Evolutionary conservation across 805 yeast species (phyloP).

Genomic region (Saccharomycopsis olivae): DNA sequence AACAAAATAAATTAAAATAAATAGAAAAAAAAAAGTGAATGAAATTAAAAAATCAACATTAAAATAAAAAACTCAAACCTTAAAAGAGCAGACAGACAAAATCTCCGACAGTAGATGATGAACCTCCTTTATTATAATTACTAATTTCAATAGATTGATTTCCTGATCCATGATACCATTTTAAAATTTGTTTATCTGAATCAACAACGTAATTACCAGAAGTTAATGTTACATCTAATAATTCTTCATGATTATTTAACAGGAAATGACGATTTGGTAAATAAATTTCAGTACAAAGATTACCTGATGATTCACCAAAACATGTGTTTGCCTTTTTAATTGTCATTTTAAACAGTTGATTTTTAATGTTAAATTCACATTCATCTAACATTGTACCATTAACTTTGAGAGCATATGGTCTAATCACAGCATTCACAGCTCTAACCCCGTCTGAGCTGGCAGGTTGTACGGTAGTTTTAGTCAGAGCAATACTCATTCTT

Average conservation of each 20-base stretch:
- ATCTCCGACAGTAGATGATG: too few species aligned
- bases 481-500: not conserved
- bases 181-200: conserved; percentile 41
- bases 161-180: conserved; percentile 58
- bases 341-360: conserved; percentile 36
- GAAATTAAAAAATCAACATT: too few species aligned
- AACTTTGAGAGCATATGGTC: conserved; percentile 66
- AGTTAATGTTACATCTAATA: conserved; percentile 37
- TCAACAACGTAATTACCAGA: conserved; percentile 40
- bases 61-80: too few species aligned
- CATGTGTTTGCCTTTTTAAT: conserved; percentile 27
- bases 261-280: conserved; percentile 69
- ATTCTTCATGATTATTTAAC: conserved; percentile 25
- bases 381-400: conserved; percentile 41
- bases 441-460: conserved; percentile 47
- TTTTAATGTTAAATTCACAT: conserved; percentile 49
- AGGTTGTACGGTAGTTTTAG: not conserved
- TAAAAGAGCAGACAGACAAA: too few species aligned
- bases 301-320: conserved; percentile 6
- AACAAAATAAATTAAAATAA: too few species aligned
- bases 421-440: conserved; percentile 59
- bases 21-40: too few species aligned
- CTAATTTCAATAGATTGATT: conserved; percentile 26
- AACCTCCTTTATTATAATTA: not conserved
- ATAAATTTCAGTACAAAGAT: conserved; percentile 49